These are phyloP conservation scores for Capsicum pubescens DNA, from an alignment of 257 asterid species.

Conservation along the genomic window DNA sequence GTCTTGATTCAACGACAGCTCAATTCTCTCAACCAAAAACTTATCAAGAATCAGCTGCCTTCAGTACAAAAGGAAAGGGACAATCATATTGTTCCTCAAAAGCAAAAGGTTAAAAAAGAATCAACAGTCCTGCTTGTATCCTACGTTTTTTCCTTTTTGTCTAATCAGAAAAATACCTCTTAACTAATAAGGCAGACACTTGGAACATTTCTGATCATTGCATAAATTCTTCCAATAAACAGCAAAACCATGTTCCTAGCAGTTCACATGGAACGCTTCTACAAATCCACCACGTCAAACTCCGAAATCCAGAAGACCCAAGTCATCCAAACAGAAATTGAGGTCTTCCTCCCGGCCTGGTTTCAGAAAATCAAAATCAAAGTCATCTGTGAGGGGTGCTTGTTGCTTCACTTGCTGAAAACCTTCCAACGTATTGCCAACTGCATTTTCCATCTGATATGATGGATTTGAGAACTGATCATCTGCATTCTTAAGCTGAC, in stretches of 20 bases:
- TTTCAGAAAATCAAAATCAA: conserved; percentile 57
- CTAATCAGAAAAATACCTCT: not conserved
- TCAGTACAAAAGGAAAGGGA: not conserved
- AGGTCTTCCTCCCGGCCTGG: conserved; percentile 69
- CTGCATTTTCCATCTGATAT: conserved; percentile 22
- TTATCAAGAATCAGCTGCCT: conserved; percentile 34
- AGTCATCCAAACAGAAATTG: conserved; percentile 48
- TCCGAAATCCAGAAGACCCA: conserved; percentile 37
- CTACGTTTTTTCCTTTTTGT: not conserved
- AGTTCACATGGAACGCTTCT: too few relatives aligned
- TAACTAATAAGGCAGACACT: not conserved
- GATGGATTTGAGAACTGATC: not conserved
- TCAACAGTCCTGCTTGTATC: not conserved
- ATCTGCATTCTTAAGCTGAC: conserved; percentile 13
- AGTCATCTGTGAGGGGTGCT: conserved; percentile 29
- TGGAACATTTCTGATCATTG: too few relatives aligned
- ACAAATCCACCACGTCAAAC: too few relatives aligned
- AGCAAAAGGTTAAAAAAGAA: not conserved
- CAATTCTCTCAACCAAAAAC: conserved; percentile 41
- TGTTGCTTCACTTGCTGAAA: conserved; percentile 34
- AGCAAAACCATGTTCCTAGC: not conserved
- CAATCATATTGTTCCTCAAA: not conserved
- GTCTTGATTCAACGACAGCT: not conserved
- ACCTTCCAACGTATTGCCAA: conserved; percentile 12
- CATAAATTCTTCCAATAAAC: not conserved